Evolutionary conservation across 495 filamentous ascomycete genomes (phyloP), one percentile per base, ranked within the genome.

Genomic region (Cenococcum geophilum): DNA sequence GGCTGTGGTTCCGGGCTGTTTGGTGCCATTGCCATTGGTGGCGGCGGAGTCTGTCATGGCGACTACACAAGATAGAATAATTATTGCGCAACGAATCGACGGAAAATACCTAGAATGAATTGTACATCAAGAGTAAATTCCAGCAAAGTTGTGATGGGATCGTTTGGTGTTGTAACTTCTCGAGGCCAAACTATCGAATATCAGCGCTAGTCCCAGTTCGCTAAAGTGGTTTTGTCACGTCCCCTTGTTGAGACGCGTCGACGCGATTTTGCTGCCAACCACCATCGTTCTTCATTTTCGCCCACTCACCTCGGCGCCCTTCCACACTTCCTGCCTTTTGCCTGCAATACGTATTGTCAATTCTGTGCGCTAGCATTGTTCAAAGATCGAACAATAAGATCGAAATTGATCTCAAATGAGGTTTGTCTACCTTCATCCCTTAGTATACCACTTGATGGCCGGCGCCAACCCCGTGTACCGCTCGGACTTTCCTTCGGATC

Each of bases 1-100:
- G 23, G 25, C 49, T 5, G 49, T 9, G 18, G 49, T 23, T 52
- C 18, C 8, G 14, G 49, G 20, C 21, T 52, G 20, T 25, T 23
- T 11, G 21, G 22, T 23, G 10, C 14, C 49, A 52, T 23, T 52
- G 12, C 49, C 73, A 70, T 59, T 75, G 75, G 35, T 52, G 64
- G 21, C n/a, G 52, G 52, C 18, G 25, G 18, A 23, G n/a, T 56
- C 54, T n/a, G 54, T 32, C 54, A 56, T 56, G 54, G 32, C 37
- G 34, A 23, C 49, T 45, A 18, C 14, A 16, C 18, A 18, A 4
- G 2, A 18, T 10, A 45, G 18, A 45, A 16, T 45, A 18, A 14
- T 18, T 4, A 45, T 18, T 45, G 40, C 11, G 11, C 40, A 14
- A 45, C 40, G 11, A 18, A 16, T 4, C 40, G 18, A 45, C 11